Evolutionary conservation across 768 basidiomycete species (phyloP).

Genomic region (Rhizopogon rudus): DNA sequence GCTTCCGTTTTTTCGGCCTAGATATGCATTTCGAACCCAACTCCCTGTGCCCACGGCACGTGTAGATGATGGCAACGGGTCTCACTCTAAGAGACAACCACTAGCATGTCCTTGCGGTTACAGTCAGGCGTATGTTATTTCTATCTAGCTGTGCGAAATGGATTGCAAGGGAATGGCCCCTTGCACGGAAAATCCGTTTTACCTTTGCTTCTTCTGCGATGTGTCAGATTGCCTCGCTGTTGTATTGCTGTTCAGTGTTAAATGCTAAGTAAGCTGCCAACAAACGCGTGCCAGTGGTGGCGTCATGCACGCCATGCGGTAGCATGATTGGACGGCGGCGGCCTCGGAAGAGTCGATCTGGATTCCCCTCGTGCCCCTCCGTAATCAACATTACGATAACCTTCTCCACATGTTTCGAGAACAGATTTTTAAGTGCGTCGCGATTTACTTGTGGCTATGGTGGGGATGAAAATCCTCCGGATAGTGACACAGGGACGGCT

Average conservation of each 20-base stretch:
- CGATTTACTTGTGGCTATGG: not conserved
- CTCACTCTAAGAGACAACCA: not conserved
- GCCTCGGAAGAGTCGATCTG: not conserved
- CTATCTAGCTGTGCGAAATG: not conserved
- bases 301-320: not conserved
- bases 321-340: slow-evolving; percentile 1
- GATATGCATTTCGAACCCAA: not conserved
- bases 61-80: not conserved
- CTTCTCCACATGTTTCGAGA: not conserved
- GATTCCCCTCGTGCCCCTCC: not conserved
- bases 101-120: not conserved
- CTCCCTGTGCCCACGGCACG: not conserved
- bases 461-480: not conserved
- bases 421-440: not conserved
- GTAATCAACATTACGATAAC: not conserved
- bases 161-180: not conserved
- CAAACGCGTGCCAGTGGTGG: not conserved
- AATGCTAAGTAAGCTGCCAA: not conserved
- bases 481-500: not conserved
- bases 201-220: not conserved
- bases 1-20: not conserved
- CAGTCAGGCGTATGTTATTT: not conserved
- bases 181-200: not conserved
- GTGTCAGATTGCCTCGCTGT: not conserved
- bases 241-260: not conserved